Percentiles rank a stretch among this genome's conserved stretches.
Conservation (phyloP, 257 asterid species). For the Primulina eburnea region DNA sequence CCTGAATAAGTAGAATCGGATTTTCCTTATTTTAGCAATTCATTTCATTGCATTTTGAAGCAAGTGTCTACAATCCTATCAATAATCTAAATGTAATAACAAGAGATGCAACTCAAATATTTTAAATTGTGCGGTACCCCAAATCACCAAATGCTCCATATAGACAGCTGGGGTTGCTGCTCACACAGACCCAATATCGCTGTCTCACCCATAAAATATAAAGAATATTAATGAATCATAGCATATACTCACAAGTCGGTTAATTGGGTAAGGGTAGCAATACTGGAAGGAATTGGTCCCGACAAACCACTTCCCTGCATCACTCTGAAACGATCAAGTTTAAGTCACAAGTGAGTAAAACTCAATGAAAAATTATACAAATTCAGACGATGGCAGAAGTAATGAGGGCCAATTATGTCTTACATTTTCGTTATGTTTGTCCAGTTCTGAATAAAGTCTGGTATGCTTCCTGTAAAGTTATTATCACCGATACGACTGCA, state of each 20-base stretch:
- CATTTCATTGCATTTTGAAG: background rate
- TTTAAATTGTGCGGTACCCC: too few species aligned
- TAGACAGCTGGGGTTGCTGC: background rate
- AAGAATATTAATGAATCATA: background rate
- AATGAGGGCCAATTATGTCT: conserved; percentile 21
- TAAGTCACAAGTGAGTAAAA: conserved; percentile 9
- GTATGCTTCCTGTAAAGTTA: conserved; percentile 63
- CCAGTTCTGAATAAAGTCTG: conserved; percentile 53
- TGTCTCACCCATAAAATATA: background rate
- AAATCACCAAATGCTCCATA: too few species aligned
- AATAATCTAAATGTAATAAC: too few species aligned
- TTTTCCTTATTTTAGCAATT: background rate
- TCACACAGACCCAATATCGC: too few species aligned
- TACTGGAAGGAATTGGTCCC: conserved; percentile 64
- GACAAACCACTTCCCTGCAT: conserved; percentile 68
- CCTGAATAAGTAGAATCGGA: conserved; percentile 42
- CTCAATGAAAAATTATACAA: background rate
- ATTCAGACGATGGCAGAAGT: background rate
- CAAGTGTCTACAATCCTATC: background rate
- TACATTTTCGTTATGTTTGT: conserved; percentile 45
- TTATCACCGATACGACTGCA: conserved; percentile 66
- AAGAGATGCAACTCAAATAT: background rate
- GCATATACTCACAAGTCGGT: conserved; percentile 55
- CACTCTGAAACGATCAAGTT: conserved; percentile 31
- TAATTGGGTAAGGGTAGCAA: conserved; percentile 53